Evolutionary conservation across 257 asterid genomes (phyloP).

Genomic region (Scutellaria galericulata): DNA sequence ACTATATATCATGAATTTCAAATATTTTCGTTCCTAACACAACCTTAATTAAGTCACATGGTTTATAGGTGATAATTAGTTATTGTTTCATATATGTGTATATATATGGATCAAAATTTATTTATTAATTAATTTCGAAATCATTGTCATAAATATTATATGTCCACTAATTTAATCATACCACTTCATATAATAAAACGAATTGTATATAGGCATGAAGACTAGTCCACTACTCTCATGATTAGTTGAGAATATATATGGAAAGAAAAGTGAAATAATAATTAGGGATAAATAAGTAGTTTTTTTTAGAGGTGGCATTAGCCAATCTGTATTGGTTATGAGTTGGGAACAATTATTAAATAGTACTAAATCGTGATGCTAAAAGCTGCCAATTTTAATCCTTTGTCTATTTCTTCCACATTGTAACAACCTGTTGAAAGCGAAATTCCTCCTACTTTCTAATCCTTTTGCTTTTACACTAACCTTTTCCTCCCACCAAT

Average conservation of each 20-base stretch:
- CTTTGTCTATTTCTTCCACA: slow-evolving; percentile 32
- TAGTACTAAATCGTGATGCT: slow-evolving; percentile 28
- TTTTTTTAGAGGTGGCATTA: slow-evolving; percentile 15
- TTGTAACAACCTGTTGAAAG: slow-evolving; percentile 39
- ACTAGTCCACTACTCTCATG: neutral
- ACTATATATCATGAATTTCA: too few species aligned
- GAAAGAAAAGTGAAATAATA: neutral
- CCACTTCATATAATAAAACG: too few species aligned
- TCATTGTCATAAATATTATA: too few species aligned
- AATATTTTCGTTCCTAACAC: too few species aligned
- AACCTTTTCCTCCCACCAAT: slow-evolving; percentile 21
- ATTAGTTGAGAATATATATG: neutral
- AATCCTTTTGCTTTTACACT: neutral
- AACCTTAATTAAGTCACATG: too few species aligned
- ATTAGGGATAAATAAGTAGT: slow-evolving; percentile 13
- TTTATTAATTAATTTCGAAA: too few species aligned
- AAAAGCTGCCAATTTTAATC: slow-evolving; percentile 33
- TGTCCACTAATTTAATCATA: too few species aligned
- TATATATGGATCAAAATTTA: too few species aligned
- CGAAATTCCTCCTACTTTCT: slow-evolving; percentile 36
- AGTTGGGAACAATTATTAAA: slow-evolving; percentile 26
- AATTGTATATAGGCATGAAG: too few species aligned
- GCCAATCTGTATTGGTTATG: slow-evolving; percentile 23
- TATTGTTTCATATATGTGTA: too few species aligned
- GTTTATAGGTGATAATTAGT: too few species aligned